Evolutionary conservation across 352 stramenopile species (phyloP).

Genomic region (Phytopythium oedochilum): DNA sequence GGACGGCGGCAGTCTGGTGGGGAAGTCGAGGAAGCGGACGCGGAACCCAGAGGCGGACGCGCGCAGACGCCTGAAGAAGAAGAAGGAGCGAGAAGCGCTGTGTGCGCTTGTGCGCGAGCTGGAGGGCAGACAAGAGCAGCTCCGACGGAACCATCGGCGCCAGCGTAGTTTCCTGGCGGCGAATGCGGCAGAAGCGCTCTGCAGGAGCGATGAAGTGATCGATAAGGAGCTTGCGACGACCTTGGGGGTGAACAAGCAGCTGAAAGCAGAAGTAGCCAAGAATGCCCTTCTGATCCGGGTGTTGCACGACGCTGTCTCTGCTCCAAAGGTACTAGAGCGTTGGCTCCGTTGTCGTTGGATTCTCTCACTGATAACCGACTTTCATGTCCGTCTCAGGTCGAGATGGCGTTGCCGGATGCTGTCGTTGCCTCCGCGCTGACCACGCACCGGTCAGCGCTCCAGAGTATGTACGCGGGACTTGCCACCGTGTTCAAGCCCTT

Average conservation of each 20-base stretch:
- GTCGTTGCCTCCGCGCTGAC: not conserved
- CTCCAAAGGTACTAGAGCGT: not conserved
- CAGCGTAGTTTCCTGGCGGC: not conserved
- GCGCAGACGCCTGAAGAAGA: not conserved
- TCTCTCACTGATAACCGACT: not conserved
- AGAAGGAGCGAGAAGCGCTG: not conserved
- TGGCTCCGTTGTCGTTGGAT: not conserved
- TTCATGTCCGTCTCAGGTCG: not conserved
- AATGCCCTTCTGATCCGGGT: not conserved
- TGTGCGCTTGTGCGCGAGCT: not conserved
- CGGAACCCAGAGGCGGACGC: slow-evolving; percentile 1
- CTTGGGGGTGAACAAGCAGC: not conserved
- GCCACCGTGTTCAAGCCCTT: not conserved
- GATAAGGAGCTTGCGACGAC: not conserved
- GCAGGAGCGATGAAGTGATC: not conserved
- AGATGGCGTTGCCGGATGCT: not conserved
- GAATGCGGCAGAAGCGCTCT: not conserved
- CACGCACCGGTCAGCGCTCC: not conserved
- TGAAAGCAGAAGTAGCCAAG: not conserved
- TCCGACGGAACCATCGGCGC: not conserved
- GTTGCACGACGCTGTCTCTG: not conserved
- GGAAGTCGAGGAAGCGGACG: not conserved
- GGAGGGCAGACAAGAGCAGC: not conserved
- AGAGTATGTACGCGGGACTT: not conserved
- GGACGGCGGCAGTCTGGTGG: not conserved